phyloP scores from a whole-genome alignment of 441 rosid species.

The Jatropha multifida region DNA sequence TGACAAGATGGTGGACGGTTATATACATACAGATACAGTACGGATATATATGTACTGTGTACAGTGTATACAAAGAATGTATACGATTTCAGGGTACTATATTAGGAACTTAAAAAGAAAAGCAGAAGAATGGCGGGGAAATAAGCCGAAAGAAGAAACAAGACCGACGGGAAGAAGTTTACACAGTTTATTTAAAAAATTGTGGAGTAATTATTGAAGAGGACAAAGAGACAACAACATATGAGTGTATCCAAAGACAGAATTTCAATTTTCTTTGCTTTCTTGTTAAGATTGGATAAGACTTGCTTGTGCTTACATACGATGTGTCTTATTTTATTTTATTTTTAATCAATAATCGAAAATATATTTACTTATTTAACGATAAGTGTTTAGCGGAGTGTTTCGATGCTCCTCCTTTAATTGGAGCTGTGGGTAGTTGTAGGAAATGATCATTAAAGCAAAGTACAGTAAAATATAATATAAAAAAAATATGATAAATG shows the following conservation, averaged over 20 bases:
- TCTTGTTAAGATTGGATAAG: neutral
- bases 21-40: neutral
- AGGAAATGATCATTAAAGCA: too few species aligned
- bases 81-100: neutral
- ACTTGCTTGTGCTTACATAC: too few species aligned
- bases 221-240: slow-evolving; percentile 20
- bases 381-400: too few species aligned
- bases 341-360: too few species aligned
- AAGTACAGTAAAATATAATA: too few species aligned
- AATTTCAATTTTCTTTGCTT: neutral
- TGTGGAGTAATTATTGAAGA: neutral
- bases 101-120: neutral
- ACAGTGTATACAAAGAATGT: neutral
- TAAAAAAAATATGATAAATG: too few species aligned
- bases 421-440: too few species aligned
- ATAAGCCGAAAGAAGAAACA: neutral
- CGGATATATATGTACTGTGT: neutral
- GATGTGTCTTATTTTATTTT: too few species aligned
- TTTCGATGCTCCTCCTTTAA: too few species aligned
- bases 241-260: slow-evolving; percentile 20
- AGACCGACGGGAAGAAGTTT: neutral
- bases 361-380: too few species aligned
- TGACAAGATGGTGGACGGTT: neutral
- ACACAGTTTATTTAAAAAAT: neutral
- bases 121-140: neutral